Evolutionary conservation across 305 asterid genomes (phyloP).

Genomic region (Fraxinus greggii): DNA sequence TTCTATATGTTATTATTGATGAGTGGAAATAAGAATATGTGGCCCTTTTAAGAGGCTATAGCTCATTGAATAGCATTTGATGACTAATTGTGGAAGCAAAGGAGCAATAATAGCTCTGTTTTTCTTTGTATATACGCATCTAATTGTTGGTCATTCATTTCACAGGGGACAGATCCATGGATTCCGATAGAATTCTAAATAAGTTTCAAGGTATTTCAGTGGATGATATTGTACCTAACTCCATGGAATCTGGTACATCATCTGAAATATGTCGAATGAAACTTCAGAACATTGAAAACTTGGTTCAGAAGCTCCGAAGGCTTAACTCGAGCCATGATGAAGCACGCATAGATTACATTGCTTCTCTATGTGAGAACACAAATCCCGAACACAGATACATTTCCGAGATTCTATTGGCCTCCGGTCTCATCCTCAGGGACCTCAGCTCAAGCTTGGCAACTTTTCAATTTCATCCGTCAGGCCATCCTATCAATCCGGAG

Average conservation of each 20-base stretch:
- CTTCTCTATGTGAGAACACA: constrained; percentile 75
- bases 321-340: constrained; percentile 91
- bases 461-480: constrained; percentile 79
- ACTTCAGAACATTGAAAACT: constrained; percentile 66
- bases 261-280: constrained; percentile 57
- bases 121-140: background rate
- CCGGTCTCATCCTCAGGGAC: constrained; percentile 89
- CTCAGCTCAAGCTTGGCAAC: constrained; percentile 57
- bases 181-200: constrained; percentile 26
- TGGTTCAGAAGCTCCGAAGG: constrained; percentile 75
- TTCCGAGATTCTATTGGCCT: constrained; percentile 83
- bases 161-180: constrained; percentile 45
- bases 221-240: constrained; percentile 26
- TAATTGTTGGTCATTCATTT: constrained; percentile 21
- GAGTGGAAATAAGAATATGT: background rate
- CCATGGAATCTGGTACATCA: constrained; percentile 32
- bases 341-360: constrained; percentile 83
- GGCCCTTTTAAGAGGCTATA: background rate
- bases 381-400: constrained; percentile 79
- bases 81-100: background rate
- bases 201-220: constrained; percentile 26
- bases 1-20: background rate
- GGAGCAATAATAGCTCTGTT: background rate
- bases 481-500: constrained; percentile 86
- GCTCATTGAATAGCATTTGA: background rate